Base-by-base conservation (phyloP, 345 rosid species). In the Brassica napus region DNA sequence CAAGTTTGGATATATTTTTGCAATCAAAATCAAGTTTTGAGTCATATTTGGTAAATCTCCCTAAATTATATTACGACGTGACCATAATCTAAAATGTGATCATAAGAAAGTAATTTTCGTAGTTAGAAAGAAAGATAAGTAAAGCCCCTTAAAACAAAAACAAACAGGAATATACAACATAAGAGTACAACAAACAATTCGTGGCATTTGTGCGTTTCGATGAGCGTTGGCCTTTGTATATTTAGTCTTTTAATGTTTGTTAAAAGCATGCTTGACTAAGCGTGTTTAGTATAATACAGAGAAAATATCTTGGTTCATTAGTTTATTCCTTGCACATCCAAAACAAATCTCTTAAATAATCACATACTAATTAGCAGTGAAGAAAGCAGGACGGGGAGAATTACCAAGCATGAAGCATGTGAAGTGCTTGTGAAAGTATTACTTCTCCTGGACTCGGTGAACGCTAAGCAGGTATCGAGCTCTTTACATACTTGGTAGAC, bases 221-320 rank as follows among this genome's bases (percentile, higher is more conserved):
- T 26, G 74, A 44, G 69, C 69, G 16, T 69, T 61, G 63, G 69
- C 69, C 1, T 42, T 32, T 61, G 68, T 59, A 14, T 66, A 9
- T 42, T 57, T 58, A 44, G 26, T 68, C 35, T 76, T 68, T 69
- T 44, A 21, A 44, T 76, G 79, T 59, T 15, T 30, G 61, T 28
- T 61, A 68, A 68, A 55, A 67, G 73, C 68, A 55, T 65, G 28
- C 15, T n/a, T 12, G 32, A 58, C 6, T 18, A 76, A 59, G 73
- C 74, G 59, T 35, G 66, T 23, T 24, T 65, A 49, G 32, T 63
- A 62, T 24, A 62, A 4, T 8, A 35, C 75, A 37, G 1, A 35
- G 9, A 35, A 21, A 12, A 21, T 6, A 30, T 24, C 24, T 37
- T 55, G 37, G 18, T 74, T 64, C 49, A 18, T 64, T 64, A 32